Conservation (phyloP, 1,139 yeast species). For the Saccharomycopsis hybrid region DNA sequence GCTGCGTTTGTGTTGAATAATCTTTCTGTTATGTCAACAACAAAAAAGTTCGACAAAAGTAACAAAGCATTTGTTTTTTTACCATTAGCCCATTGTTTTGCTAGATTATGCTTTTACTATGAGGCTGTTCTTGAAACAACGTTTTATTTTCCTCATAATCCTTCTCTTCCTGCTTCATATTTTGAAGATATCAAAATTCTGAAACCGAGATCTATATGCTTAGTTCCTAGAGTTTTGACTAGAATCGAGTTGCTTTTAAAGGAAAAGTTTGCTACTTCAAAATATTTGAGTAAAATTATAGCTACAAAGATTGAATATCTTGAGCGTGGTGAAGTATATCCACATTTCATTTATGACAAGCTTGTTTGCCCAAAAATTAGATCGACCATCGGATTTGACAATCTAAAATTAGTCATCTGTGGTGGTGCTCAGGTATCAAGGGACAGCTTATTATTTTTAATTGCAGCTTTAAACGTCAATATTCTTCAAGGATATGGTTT, state of each 20-base stretch:
- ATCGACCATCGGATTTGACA: slow-evolving; percentile 44
- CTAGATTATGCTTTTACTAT: neutral
- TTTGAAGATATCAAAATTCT: slow-evolving; percentile 47
- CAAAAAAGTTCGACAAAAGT: slow-evolving; percentile 13
- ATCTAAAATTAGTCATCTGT: slow-evolving; percentile 34
- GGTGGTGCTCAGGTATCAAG: slow-evolving; percentile 59
- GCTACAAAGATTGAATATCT: slow-evolving; percentile 30
- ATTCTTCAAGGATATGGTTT: slow-evolving; percentile 54
- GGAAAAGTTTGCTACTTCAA: slow-evolving; percentile 30
- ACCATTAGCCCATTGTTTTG: slow-evolving; percentile 12
- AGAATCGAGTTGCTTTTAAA: slow-evolving; percentile 44
- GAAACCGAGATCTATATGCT: slow-evolving; percentile 44
- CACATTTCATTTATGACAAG: slow-evolving; percentile 17
- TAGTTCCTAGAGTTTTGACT: slow-evolving; percentile 59
- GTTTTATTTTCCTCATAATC: slow-evolving; percentile 36
- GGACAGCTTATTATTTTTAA: slow-evolving; percentile 31
- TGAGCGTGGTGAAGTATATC: slow-evolving; percentile 19
- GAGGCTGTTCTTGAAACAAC: slow-evolving; percentile 24
- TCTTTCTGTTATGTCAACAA: slow-evolving; percentile 27
- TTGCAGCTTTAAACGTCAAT: slow-evolving; percentile 2
- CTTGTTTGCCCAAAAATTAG: slow-evolving; percentile 35
- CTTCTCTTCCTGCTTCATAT: slow-evolving; percentile 27
- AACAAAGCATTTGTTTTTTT: slow-evolving; percentile 22
- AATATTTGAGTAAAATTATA: slow-evolving; percentile 29
- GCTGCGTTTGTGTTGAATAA: slow-evolving; percentile 32